phyloP scores from a whole-genome alignment of 345 rosid species.

The Tarenaya hassleriana region DNA sequence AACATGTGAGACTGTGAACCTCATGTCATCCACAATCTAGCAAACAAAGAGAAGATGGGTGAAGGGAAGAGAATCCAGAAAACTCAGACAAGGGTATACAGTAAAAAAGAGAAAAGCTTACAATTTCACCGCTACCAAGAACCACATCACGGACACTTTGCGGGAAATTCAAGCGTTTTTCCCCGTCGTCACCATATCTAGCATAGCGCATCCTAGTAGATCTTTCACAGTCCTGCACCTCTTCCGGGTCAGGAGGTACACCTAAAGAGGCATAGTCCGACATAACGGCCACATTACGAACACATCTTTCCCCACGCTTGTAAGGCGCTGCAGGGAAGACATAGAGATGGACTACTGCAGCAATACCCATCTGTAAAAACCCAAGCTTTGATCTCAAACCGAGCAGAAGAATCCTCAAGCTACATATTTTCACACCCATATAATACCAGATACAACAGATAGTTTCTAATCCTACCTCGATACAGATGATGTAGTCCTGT shows the following conservation, averaged over 20 bases:
- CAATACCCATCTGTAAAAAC: constrained; percentile 81
- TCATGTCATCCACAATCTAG: constrained; percentile 98
- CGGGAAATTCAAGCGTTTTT: constrained; percentile 81
- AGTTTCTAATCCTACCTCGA: constrained; percentile 45
- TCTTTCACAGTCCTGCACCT: constrained; percentile 79
- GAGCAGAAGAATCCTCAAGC: no score
- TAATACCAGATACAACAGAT: neutral
- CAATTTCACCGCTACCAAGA: constrained; percentile 92
- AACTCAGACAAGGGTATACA: neutral
- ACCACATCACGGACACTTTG: constrained; percentile 97
- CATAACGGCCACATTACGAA: constrained; percentile 96
- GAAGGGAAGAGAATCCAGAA: neutral
- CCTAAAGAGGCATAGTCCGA: constrained; percentile 86
- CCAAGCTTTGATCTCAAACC: no score
- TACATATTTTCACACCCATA: neutral
- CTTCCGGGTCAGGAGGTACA: constrained; percentile 85
- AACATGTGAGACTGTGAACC: constrained; percentile 92
- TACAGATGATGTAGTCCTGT: constrained; percentile 95
- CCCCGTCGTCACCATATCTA: constrained; percentile 50
- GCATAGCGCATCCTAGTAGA: constrained; percentile 53
- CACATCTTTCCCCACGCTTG: constrained; percentile 99
- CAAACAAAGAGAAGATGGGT: constrained; percentile 2
- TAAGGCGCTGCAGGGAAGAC: constrained; percentile 91
- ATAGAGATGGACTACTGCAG: constrained; percentile 88
- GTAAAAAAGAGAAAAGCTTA: constrained; percentile 31